Conservation (phyloP, 176 grass and related monocot species). For the Musa acuminata region DNA sequence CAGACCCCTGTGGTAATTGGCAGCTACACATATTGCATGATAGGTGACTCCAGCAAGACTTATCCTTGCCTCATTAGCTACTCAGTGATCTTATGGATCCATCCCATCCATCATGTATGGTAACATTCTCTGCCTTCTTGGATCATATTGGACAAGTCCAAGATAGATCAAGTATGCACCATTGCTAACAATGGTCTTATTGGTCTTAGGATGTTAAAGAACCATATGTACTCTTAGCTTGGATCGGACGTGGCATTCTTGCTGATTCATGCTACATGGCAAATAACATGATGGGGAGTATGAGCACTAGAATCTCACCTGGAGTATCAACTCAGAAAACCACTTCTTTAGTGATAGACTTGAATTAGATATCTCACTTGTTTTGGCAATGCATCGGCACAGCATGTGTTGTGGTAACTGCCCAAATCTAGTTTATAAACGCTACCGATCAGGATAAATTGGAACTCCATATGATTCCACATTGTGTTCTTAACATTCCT, state of each 20-base stretch:
- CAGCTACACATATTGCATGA: not conserved
- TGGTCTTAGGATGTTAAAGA: not conserved
- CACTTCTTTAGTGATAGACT: too few relatives aligned
- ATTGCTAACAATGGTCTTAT: not conserved
- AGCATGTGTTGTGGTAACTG: too few relatives aligned
- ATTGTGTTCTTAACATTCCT: too few relatives aligned
- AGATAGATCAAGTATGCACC: not conserved
- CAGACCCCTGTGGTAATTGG: not conserved
- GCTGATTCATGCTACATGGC: not conserved
- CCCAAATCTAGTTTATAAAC: too few relatives aligned
- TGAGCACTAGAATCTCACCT: not conserved
- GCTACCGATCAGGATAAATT: too few relatives aligned
- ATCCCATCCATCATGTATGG: not conserved
- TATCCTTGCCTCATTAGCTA: too few relatives aligned
- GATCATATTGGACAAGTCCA: too few relatives aligned
- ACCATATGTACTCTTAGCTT: not conserved
- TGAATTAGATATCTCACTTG: too few relatives aligned
- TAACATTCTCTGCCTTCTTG: not conserved
- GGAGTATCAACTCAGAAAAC: too few relatives aligned
- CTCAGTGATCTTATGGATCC: not conserved
- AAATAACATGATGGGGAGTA: not conserved
- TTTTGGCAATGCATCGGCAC: too few relatives aligned
- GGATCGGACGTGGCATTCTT: not conserved
- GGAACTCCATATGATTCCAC: too few relatives aligned
- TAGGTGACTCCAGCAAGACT: too few relatives aligned